Base-by-base conservation (phyloP, 805 yeast genomes). In the Cyberlindnera mississippiensis region DNA sequence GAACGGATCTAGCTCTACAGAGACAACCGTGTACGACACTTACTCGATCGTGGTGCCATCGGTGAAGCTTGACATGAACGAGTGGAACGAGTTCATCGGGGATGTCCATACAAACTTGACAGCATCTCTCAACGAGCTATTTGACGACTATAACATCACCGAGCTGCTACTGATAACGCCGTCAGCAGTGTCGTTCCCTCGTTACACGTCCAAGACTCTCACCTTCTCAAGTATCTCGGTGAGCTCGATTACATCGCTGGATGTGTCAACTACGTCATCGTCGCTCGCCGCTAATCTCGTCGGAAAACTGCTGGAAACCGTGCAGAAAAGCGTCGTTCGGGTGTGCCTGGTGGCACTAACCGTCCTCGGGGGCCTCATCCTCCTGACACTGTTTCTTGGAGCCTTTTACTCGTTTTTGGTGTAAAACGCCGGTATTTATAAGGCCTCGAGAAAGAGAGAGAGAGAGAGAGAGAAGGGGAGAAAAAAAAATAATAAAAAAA, bases 381-480 rank as follows among this genome's bases (percentile, higher is more conserved):
- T 40, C 18, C 5, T 30, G 2, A 29, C 41, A 6, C 20, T 44
- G 26, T 12, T 39, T 3, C 6, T 49, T n/a, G 52, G 52, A 2
- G 39, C 38, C 6, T 32, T 49, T 4, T 44, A 42, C 22, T 33
- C 52, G n/a, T 17, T 49, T 16, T 28, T 32, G 7, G 35, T 41
- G 28, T 41, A 29, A 28, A 28, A 11, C 9, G 14, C 10, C n/a
- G n/a, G n/a, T n/a, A n/a, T n/a, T n/a, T n/a, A n/a, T n/a, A n/a
- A n/a, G n/a, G n/a, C n/a, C n/a, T n/a, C n/a, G n/a, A n/a, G n/a
- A n/a, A n/a, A 15, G 8, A 29, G 14, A 15, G 16, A 29, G 8
- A 29, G 16, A 29, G 8, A 29, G 7, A 6, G 18, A 14, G 14
- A 29, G 19, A 4, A 7, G 33, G 16, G 19, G 9, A 29, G 16